phyloP scores from a whole-genome alignment of 192 early-diverging fungal species.

The Funneliformis geosporum region DNA sequence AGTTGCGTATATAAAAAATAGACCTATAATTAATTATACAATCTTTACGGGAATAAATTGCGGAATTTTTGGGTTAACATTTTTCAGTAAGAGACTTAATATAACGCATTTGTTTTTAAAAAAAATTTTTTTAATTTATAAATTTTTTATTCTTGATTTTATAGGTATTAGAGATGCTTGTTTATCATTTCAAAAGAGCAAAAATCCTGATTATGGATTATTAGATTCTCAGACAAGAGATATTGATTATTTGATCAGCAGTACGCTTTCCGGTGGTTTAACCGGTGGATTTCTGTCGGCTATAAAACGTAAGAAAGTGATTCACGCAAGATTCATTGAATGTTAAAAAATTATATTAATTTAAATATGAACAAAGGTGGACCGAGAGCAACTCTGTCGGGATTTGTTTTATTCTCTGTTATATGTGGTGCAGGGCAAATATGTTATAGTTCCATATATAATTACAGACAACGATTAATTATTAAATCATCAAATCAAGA shows the following conservation, averaged over 20 bases:
- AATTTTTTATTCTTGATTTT: constrained; percentile 23
- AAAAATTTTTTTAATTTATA: background rate
- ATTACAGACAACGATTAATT: constrained; percentile 13
- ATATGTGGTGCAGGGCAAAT: constrained; percentile 19
- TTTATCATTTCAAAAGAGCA: constrained; percentile 10
- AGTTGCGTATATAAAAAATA: background rate
- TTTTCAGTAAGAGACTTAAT: constrained; percentile 1
- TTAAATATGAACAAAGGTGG: background rate
- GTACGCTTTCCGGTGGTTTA: constrained; percentile 14
- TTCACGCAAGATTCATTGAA: background rate
- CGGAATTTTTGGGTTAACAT: constrained; percentile 13
- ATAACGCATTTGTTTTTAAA: background rate
- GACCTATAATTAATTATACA: background rate
- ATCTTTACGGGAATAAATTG: constrained; percentile 14
- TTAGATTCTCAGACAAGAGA: background rate
- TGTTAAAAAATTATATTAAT: background rate
- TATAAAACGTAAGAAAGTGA: background rate
- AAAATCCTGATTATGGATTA: constrained; percentile 15
- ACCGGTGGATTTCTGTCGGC: constrained; percentile 14
- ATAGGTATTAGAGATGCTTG: constrained; percentile 22
- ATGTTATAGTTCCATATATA: constrained; percentile 8
- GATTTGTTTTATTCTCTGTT: background rate
- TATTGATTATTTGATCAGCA: constrained; percentile 11
- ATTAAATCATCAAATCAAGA: background rate
- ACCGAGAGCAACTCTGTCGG: background rate